Evolutionary conservation across 805 yeast species (phyloP).

Genomic region (Yarrowia yakushimensis): DNA sequence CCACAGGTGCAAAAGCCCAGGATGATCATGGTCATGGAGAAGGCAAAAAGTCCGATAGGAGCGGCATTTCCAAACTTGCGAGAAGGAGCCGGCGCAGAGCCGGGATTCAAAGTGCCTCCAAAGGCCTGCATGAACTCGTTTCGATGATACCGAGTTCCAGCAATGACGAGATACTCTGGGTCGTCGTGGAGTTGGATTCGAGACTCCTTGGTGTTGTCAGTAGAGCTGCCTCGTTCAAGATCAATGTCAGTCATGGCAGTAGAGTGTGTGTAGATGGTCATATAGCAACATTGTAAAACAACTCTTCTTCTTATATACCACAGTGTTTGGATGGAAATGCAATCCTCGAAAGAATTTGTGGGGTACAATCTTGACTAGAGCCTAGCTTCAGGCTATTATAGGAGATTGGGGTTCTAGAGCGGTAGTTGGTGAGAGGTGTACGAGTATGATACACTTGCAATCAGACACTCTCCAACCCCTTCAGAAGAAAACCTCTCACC

Average conservation of each 20-base stretch:
- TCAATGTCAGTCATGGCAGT: background rate
- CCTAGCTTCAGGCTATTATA: background rate
- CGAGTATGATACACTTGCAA: too few species aligned
- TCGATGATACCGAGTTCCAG: slow-evolving; percentile 58
- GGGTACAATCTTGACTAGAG: background rate
- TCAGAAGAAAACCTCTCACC: too few species aligned
- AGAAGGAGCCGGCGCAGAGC: slow-evolving; percentile 36
- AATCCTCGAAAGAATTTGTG: background rate
- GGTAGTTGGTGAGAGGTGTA: background rate
- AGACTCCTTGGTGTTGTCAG: background rate
- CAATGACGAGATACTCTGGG: slow-evolving; percentile 61
- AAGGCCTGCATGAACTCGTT: slow-evolving; percentile 62
- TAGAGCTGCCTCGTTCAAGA: background rate
- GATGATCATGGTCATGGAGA: slow-evolving; percentile 60
- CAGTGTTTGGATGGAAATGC: background rate
- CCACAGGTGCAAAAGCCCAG: slow-evolving; percentile 49
- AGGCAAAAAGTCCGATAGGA: slow-evolving; percentile 56
- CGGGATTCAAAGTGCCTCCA: slow-evolving; percentile 26
- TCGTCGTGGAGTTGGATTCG: slow-evolving; percentile 40
- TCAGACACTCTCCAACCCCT: too few species aligned
- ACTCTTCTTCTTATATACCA: background rate
- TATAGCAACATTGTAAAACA: background rate
- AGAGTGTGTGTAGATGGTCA: background rate
- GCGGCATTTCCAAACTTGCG: slow-evolving; percentile 60
- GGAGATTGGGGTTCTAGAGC: background rate